Evolutionary conservation across 306 rosid species (phyloP).

Genomic region (Luffa acutangula): DNA sequence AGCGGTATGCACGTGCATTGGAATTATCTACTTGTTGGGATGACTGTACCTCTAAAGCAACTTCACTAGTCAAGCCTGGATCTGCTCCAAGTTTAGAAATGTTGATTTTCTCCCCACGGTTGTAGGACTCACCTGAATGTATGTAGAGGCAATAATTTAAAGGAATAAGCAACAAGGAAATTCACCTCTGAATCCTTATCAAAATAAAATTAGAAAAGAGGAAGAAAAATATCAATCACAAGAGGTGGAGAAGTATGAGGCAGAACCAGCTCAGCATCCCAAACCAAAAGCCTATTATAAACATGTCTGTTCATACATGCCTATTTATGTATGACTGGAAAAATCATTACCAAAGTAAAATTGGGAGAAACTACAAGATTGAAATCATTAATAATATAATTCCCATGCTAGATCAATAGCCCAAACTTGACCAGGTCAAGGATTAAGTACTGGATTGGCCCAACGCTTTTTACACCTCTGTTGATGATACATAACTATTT

Average conservation of each 20-base stretch:
- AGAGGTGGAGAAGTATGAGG: background rate
- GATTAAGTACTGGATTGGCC: background rate
- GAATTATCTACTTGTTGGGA: constrained; percentile 32
- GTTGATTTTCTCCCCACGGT: constrained; percentile 58
- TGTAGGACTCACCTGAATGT: constrained; percentile 63
- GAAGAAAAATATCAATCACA: background rate
- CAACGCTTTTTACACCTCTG: background rate
- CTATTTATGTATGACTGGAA: background rate
- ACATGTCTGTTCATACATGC: background rate
- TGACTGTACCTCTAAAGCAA: constrained; percentile 40
- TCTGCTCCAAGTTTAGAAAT: constrained; percentile 77
- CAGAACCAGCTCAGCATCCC: background rate
- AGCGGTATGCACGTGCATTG: constrained; percentile 48
- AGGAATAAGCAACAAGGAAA: background rate
- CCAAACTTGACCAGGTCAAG: background rate
- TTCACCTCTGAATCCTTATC: background rate
- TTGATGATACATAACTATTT: background rate
- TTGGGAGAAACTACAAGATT: background rate
- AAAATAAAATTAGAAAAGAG: background rate
- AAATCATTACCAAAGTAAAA: background rate
- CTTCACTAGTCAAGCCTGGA: constrained; percentile 59
- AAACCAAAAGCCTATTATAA: background rate
- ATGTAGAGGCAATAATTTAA: background rate
- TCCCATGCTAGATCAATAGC: background rate
- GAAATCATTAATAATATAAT: background rate